phyloP scores from a whole-genome alignment of 2,329 filamentous ascomycete species.

The Ophiostoma ips region DNA sequence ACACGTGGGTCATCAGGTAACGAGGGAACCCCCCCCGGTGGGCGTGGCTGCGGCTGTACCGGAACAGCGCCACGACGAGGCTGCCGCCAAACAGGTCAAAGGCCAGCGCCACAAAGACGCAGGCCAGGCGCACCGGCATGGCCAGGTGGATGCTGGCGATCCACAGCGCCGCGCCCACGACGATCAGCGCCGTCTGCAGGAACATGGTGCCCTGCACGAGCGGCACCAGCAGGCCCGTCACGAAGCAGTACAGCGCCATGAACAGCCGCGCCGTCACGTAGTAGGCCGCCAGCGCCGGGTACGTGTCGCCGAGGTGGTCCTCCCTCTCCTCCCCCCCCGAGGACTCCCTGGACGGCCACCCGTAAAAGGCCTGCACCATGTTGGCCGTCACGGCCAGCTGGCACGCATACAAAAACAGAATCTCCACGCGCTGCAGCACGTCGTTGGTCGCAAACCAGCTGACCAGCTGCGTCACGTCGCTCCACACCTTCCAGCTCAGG shows the following conservation, averaged over 20 bases:
- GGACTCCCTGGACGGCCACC: constrained; percentile 14
- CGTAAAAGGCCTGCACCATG: constrained; percentile 41
- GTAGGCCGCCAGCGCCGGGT: constrained; percentile 43
- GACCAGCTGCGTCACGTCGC: constrained; percentile 40
- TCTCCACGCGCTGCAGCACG: constrained; percentile 40
- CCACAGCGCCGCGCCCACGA: constrained; percentile 41
- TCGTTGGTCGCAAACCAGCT: constrained; percentile 52
- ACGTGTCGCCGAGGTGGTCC: constrained; percentile 29
- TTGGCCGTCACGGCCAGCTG: constrained; percentile 49
- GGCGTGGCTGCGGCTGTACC: constrained; percentile 15
- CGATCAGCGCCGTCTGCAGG: constrained; percentile 27
- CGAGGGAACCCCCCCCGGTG: constrained; percentile 13
- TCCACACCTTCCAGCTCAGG: constrained; percentile 51
- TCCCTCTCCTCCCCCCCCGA: neutral
- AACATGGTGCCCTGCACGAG: constrained; percentile 46
- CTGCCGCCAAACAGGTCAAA: constrained; percentile 37
- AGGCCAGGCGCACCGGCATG: constrained; percentile 37
- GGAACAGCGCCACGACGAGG: constrained; percentile 28
- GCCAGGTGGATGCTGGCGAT: constrained; percentile 43
- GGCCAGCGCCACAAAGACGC: constrained; percentile 41
- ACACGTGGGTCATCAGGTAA: constrained; percentile 22
- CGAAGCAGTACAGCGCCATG: constrained; percentile 32
- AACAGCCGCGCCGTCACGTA: constrained; percentile 45
- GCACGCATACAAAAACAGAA: constrained; percentile 47
- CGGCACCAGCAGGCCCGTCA: constrained; percentile 35